Conservation (phyloP, 768 basidiomycete species). For the Leccinum rimulosum region DNA sequence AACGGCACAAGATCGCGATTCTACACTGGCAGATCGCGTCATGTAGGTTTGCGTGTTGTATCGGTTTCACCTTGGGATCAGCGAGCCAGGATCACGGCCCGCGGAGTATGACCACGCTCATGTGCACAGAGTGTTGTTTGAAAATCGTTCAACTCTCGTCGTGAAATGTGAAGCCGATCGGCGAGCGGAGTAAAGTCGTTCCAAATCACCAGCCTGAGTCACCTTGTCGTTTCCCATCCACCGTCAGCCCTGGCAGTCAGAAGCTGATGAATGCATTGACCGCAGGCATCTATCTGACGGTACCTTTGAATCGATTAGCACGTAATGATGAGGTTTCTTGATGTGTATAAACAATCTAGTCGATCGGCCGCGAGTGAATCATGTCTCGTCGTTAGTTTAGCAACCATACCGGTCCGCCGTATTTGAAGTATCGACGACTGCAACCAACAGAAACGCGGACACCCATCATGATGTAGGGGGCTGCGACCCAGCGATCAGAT, state of each 20-base stretch:
- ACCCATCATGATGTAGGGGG: neutral
- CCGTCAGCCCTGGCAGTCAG: neutral
- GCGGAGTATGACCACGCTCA: too few species aligned
- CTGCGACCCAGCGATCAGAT: neutral
- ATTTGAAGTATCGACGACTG: neutral
- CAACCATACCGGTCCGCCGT: neutral
- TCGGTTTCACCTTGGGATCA: neutral
- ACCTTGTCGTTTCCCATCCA: neutral
- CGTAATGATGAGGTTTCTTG: neutral
- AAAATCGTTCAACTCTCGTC: neutral
- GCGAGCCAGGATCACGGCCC: neutral
- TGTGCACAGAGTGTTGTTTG: too few species aligned
- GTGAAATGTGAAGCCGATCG: neutral
- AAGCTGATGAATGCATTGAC: neutral
- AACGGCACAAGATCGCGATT: neutral
- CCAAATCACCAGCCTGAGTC: neutral
- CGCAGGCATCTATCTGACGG: neutral
- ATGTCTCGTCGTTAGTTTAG: neutral
- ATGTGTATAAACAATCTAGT: neutral
- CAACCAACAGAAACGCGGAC: slow-evolving; percentile 2
- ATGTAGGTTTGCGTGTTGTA: neutral
- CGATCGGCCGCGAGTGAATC: neutral
- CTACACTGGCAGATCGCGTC: neutral
- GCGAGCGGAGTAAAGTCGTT: neutral
- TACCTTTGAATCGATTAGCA: neutral